These are phyloP conservation scores for Pseudogymnoascus sp. DNA, from an alignment of 2,329 filamentous ascomycete genomes.

Conservation along the genomic window DNA sequence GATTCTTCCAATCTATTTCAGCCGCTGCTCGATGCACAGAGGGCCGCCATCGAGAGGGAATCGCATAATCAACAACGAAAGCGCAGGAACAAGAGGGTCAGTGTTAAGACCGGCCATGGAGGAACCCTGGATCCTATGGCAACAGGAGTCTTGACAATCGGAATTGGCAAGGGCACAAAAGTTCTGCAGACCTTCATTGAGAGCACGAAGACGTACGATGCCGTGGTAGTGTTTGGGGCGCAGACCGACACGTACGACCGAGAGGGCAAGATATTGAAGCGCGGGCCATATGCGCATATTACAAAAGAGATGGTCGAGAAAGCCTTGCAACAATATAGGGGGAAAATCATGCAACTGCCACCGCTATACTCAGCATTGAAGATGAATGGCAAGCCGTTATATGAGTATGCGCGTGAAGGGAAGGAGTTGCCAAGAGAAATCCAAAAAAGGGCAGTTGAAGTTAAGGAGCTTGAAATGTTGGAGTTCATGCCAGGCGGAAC, in stretches of 20 bases:
- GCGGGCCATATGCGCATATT: conserved; percentile 69
- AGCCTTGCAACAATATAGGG: conserved; percentile 66
- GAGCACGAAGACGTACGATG: conserved; percentile 91
- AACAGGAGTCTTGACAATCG: conserved; percentile 84
- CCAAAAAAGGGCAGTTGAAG: conserved; percentile 69
- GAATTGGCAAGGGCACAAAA: conserved; percentile 84
- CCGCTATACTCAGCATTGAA: conserved; percentile 90
- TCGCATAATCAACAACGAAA: conserved; percentile 52
- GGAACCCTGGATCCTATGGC: conserved; percentile 92
- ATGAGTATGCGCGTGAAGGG: conserved; percentile 91
- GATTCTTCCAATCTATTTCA: conserved; percentile 72
- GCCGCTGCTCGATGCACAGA: conserved; percentile 64
- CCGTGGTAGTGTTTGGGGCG: conserved; percentile 80
- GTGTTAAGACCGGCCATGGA: conserved; percentile 92
- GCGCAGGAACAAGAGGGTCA: conserved; percentile 49
- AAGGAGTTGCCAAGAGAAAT: conserved; percentile 81
- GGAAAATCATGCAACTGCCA: conserved; percentile 80
- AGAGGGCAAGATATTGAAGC: conserved; percentile 72
- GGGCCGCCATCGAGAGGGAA: conserved; percentile 47
- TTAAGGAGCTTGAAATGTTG: conserved; percentile 67
- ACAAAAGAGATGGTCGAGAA: conserved; percentile 72
- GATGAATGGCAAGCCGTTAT: conserved; percentile 87
- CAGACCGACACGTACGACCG: conserved; percentile 90
- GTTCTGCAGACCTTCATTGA: conserved; percentile 67
- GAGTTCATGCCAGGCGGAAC: conserved; percentile 79